Conservation (phyloP, 2,329 filamentous ascomycete species). For the Pezicula neosporulosa region DNA sequence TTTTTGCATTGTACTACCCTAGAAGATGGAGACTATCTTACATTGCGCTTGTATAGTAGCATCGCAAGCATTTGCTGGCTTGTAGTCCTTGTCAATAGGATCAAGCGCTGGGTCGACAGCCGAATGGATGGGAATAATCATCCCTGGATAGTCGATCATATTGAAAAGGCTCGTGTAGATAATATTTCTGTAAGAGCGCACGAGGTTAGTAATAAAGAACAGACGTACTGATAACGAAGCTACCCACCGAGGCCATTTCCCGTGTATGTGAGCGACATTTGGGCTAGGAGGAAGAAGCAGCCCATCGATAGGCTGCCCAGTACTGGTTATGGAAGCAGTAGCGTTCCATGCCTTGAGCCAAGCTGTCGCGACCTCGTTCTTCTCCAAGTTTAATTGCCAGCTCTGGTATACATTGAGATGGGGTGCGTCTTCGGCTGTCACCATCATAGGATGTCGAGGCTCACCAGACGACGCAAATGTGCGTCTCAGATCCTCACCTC, state of each 20-base stretch:
- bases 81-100: constrained; percentile 3
- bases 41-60: constrained; percentile 3
- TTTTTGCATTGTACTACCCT: background rate
- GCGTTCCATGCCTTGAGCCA: constrained; percentile 1
- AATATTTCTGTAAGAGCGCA: constrained; percentile 2
- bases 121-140: constrained; percentile 42
- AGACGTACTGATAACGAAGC: background rate
- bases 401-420: constrained; percentile 4
- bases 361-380: background rate
- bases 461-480: background rate
- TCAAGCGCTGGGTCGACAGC: constrained; percentile 5
- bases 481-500: background rate
- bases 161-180: constrained; percentile 56
- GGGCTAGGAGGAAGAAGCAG: constrained; percentile 2
- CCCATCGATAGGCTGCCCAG: constrained; percentile 3
- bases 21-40: background rate
- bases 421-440: background rate
- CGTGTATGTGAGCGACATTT: constrained; percentile 1
- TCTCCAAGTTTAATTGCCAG: constrained; percentile 4
- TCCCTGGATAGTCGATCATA: constrained; percentile 58
- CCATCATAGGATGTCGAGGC: constrained; percentile 2
- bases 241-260: background rate
- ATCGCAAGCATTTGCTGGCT: constrained; percentile 1
- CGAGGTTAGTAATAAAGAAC: background rate
- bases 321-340: constrained; percentile 1